Evolutionary conservation across 1,284 basidiomycete species (phyloP), one percentile per base, ranked within the genome.

Genomic region (Volvariella surrecta): DNA sequence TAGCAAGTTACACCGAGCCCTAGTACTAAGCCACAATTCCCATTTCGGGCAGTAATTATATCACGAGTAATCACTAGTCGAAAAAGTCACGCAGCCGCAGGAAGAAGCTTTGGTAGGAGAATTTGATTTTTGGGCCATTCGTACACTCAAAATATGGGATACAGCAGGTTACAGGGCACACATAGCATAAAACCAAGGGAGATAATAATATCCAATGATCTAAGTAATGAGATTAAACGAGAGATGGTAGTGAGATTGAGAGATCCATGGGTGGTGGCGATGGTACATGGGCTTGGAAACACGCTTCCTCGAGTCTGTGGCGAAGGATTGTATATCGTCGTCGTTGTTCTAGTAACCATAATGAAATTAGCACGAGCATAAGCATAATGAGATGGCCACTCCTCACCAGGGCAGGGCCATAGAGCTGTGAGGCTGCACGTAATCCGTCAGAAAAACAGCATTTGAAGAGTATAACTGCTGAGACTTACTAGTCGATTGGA

Each of bases 341-440:
- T 32, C 72, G 64, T 67, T 79, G 76, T 48, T 73, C 82, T 83
- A 44, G 10, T 17, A n/a, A n/a, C n/a, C n/a, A 43, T 19, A 34
- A 16, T 31, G 32, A 7, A 32, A 11, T 28, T 11, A 28, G 24
- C 11, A 28, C n/a, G n/a, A n/a, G 24, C 6, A 28, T 28, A 11
- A 6, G 24, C 24, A 6, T 28, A 28, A 11, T 11, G 6, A 11
- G 24, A 11, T 6, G 24, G 6, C 6, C 6, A 6, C 24, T 6
- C 6, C 71, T 50, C 52, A 82, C 81, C 74, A 43, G 62, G 53
- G 55, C 80, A 86, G 0, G 85, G 84, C 79, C 80, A 87, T 32
- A 85, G 56, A 4, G 68, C 63, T 44, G 73, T 73, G 42, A 86
- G 52, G 52, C 68, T 70, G 18, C 6, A 42, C 9, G 18, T 19